These are phyloP conservation scores for Aspergillus haitiensis DNA, from an alignment of 495 filamentous ascomycete species.

Conservation along the genomic window DNA sequence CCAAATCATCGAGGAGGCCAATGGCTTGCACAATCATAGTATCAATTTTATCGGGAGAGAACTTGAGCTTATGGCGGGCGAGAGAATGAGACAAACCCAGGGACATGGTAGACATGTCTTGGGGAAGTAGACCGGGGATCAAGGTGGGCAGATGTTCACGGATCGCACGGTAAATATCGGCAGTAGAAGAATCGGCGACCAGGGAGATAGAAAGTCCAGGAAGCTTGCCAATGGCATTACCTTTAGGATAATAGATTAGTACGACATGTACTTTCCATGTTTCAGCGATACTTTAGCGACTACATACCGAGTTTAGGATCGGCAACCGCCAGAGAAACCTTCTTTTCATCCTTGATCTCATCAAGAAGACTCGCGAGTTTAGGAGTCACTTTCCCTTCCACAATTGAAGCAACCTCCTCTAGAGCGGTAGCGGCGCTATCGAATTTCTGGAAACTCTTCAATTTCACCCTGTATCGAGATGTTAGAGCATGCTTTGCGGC, in stretches of 20 bases:
- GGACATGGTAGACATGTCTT: constrained; percentile 87
- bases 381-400: constrained; percentile 95
- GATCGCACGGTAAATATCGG: constrained; percentile 90
- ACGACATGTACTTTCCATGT: not conserved
- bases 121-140: constrained; percentile 82
- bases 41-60: constrained; percentile 98
- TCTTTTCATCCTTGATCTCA: constrained; percentile 95
- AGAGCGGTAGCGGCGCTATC: constrained; percentile 83
- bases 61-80: constrained; percentile 98
- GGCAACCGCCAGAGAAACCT: constrained; percentile 89
- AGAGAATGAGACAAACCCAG: constrained; percentile 95
- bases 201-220: constrained; percentile 80
- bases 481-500: constrained; percentile 31
- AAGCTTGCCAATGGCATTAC: constrained; percentile 88
- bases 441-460: constrained; percentile 97
- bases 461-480: constrained; percentile 65
- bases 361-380: constrained; percentile 79
- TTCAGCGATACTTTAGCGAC: constrained; percentile 1
- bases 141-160: constrained; percentile 85
- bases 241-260: constrained; percentile 33
- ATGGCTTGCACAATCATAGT: constrained; percentile 99
- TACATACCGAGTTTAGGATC: constrained; percentile 84
- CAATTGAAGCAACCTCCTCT: constrained; percentile 81
- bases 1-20: constrained; percentile 87
- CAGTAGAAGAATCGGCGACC: constrained; percentile 81